Conservation (phyloP, 164 flowering plant species). For the Umbellularia californica region DNA sequence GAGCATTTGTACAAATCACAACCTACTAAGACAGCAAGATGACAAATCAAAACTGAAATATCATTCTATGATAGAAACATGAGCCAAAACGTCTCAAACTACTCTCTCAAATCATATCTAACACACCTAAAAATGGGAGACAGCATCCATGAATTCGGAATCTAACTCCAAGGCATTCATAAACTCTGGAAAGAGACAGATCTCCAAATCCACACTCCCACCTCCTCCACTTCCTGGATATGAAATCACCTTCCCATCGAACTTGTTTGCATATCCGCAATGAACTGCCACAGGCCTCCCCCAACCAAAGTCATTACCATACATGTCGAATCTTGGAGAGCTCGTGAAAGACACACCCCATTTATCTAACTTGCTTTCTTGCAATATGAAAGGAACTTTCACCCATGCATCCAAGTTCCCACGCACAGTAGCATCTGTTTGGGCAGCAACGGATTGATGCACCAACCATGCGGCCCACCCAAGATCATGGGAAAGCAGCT, state of each 20-base stretch:
- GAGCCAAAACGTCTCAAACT: too few relatives aligned
- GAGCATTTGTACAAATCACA: too few relatives aligned
- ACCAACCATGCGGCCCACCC: constrained; percentile 10
- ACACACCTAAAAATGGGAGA: not conserved
- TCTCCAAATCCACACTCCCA: constrained; percentile 69
- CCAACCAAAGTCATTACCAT: constrained; percentile 9
- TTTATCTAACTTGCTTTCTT: not conserved
- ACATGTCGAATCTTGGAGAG: constrained; percentile 7
- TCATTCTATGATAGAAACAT: too few relatives aligned
- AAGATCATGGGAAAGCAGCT: not conserved
- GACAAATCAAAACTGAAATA: too few relatives aligned
- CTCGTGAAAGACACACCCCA: not conserved
- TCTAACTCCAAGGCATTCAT: constrained; percentile 51
- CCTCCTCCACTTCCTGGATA: constrained; percentile 58
- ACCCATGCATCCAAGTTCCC: not conserved
- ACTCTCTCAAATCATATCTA: too few relatives aligned
- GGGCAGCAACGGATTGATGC: not conserved
- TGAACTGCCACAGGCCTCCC: constrained; percentile 20
- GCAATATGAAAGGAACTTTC: not conserved
- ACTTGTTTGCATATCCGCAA: constrained; percentile 63
- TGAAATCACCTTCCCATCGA: constrained; percentile 68
- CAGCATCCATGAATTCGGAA: constrained; percentile 28
- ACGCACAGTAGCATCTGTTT: not conserved
- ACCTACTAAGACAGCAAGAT: too few relatives aligned
- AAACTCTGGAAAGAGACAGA: constrained; percentile 47